Conservation (phyloP, 331 rosid genomes). For the Quercus phellos region DNA sequence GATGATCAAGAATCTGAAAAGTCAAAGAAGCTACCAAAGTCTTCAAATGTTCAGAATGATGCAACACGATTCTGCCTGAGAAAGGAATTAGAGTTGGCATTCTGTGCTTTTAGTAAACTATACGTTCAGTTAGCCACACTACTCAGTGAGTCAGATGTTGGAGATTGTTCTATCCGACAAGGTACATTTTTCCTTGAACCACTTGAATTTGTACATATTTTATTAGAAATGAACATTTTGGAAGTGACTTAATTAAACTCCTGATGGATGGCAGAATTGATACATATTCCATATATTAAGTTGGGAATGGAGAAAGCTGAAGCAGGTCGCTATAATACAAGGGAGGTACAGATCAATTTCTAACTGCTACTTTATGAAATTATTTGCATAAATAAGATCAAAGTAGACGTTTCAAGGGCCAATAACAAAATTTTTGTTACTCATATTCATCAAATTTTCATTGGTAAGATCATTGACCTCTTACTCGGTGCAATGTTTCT, state of each 20-base stretch:
- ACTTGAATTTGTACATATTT: slow-evolving; percentile 8
- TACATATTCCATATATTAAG: slow-evolving; percentile 30
- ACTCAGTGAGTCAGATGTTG: slow-evolving; percentile 24
- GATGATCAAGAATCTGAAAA: slow-evolving; percentile 26
- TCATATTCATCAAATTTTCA: background rate
- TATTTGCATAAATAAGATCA: background rate
- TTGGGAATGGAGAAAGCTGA: slow-evolving; percentile 34
- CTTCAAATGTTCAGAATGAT: slow-evolving; percentile 13
- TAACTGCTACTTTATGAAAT: background rate
- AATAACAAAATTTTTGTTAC: background rate
- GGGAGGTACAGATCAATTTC: slow-evolving; percentile 39
- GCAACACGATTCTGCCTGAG: slow-evolving; percentile 33
- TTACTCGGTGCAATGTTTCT: slow-evolving; percentile 20
- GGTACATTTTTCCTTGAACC: slow-evolving; percentile 41
- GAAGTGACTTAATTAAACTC: slow-evolving; percentile 23
- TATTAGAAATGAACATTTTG: background rate
- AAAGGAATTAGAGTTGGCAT: slow-evolving; percentile 47
- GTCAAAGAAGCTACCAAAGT: slow-evolving; percentile 23
- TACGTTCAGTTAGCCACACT: slow-evolving; percentile 40
- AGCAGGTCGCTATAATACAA: slow-evolving; percentile 23
- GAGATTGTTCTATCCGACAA: slow-evolving; percentile 31
- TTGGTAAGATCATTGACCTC: slow-evolving; percentile 7
- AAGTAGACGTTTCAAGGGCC: slow-evolving; percentile 4
- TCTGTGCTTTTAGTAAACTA: slow-evolving; percentile 41
- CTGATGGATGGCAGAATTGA: slow-evolving; percentile 49